Percentiles rank a stretch among this genome's conserved stretches.
phyloP scores from a whole-genome alignment of 2,329 filamentous ascomycete genomes.

The Colletotrichum tropicale region DNA sequence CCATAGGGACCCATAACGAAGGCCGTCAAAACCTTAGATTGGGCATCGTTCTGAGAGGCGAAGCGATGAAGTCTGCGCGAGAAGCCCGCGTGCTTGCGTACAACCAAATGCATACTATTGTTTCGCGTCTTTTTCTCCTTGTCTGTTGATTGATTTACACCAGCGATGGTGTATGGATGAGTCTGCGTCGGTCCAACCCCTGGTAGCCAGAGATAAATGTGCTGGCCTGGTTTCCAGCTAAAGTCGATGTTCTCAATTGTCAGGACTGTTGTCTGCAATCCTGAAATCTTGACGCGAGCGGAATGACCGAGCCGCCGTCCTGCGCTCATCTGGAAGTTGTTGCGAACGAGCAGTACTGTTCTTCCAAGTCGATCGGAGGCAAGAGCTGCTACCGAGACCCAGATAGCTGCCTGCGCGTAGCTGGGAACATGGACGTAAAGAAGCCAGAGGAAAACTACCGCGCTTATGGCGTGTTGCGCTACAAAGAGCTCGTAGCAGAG shows the following conservation, averaged over 20 bases:
- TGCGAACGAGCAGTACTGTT: conserved; percentile 50
- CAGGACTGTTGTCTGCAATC: conserved; percentile 58
- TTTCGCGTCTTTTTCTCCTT: conserved; percentile 41
- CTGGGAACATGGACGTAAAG: conserved; percentile 67
- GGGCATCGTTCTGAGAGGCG: conserved; percentile 22
- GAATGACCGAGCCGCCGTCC: conserved; percentile 55
- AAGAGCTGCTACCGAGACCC: conserved; percentile 67
- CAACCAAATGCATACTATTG: conserved; percentile 63
- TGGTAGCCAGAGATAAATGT: conserved; percentile 66
- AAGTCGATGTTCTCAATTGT: conserved; percentile 66
- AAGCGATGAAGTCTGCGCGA: conserved; percentile 55
- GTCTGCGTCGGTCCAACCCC: conserved; percentile 57
- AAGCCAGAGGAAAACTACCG: conserved; percentile 65
- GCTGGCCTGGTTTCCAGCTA: conserved; percentile 61
- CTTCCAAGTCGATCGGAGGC: conserved; percentile 66
- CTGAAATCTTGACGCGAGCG: conserved; percentile 51
- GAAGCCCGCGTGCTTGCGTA: conserved; percentile 61
- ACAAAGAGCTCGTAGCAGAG: conserved; percentile 74
- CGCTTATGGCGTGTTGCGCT: conserved; percentile 69
- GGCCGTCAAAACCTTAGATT: conserved; percentile 37
- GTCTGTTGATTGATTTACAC: conserved; percentile 53
- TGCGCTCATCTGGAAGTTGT: conserved; percentile 52
- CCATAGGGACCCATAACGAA: conserved; percentile 64
- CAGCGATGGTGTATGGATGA: conserved; percentile 67
- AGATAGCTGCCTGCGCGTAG: conserved; percentile 65